A percentile compares a stretch with the other conserved stretches of the same genome.
Evolutionary conservation across 208 protist species (phyloP).

Genomic region (Leishmania martiniquensis): DNA sequence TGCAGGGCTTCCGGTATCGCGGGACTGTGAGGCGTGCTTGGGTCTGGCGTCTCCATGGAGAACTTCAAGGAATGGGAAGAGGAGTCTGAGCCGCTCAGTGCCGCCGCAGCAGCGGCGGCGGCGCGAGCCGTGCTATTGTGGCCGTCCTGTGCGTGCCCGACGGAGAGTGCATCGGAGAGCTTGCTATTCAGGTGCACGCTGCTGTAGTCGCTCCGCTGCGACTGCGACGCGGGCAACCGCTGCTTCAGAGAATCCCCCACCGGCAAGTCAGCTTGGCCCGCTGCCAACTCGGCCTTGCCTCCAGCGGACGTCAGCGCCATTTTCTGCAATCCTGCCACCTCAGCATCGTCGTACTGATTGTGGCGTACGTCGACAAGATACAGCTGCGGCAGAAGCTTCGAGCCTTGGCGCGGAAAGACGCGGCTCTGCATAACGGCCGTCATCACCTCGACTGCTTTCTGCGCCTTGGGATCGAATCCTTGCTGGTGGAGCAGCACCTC

Average conservation of each 20-base stretch:
- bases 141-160: not conserved
- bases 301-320: not conserved
- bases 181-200: not conserved
- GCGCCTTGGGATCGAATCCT: constrained; percentile 22
- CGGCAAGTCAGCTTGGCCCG: not conserved
- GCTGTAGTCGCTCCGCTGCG: not conserved
- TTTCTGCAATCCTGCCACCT: not conserved
- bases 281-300: not conserved
- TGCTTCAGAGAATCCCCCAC: too few relatives aligned
- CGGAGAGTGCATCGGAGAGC: not conserved
- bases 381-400: constrained; percentile 35
- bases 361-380: constrained; percentile 33
- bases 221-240: not conserved
- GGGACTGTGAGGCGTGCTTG: not conserved
- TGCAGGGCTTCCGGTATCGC: not conserved
- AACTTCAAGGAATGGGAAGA: not conserved
- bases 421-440: constrained; percentile 5
- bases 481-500: constrained; percentile 30
- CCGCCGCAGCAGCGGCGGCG: not conserved
- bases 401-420: constrained; percentile 1
- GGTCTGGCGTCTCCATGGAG: not conserved
- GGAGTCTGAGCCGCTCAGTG: not conserved
- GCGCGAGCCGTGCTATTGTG: not conserved
- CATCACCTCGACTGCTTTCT: constrained; percentile 9
- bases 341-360: constrained; percentile 33